Evolutionary conservation across 1,284 basidiomycete genomes (phyloP).

Genomic region (Spongiforma sp.): DNA sequence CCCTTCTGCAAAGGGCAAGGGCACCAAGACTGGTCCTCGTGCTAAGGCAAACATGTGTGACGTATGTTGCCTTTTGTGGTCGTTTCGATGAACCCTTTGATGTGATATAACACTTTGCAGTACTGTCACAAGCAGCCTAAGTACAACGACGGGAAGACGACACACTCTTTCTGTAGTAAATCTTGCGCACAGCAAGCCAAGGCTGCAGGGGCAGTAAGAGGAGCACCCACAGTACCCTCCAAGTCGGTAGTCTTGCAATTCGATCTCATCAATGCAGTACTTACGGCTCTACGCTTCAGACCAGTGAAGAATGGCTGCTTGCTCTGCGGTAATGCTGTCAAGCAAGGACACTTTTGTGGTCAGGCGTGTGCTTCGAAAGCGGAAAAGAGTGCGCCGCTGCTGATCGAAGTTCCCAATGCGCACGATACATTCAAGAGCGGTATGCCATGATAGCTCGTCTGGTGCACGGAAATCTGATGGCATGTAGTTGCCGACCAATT

Average conservation of each 20-base stretch:
- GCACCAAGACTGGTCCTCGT: conserved; percentile 25
- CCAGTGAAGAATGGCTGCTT: conserved; percentile 56
- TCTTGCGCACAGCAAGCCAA: conserved; percentile 57
- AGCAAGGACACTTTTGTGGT: conserved; percentile 64
- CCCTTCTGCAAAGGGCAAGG: conserved; percentile 28
- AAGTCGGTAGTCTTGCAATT: conserved; percentile 35
- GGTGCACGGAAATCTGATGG: conserved; percentile 11
- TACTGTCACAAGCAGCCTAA: conserved; percentile 58
- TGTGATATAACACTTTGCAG: conserved; percentile 25
- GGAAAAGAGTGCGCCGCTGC: conserved; percentile 54
- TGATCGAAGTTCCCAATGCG: conserved; percentile 61
- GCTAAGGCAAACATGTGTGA: conserved; percentile 36
- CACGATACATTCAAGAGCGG: conserved; percentile 68
- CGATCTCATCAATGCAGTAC: conserved; percentile 44
- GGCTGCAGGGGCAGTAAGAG: conserved; percentile 34
- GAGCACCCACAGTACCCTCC: conserved; percentile 30
- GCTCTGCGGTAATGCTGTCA: conserved; percentile 58
- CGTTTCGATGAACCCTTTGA: conserved; percentile 1
- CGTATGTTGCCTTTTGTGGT: conserved; percentile 25
- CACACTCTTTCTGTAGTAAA: conserved; percentile 61
- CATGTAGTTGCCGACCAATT: conserved; percentile 63
- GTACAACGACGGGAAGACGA: conserved; percentile 54
- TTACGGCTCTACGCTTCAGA: conserved; percentile 57
- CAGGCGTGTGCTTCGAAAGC: conserved; percentile 56
- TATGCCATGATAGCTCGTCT: conserved; percentile 34